phyloP scores from a whole-genome alignment of 192 early-diverging fungal species.

The Coemansia sp. region DNA sequence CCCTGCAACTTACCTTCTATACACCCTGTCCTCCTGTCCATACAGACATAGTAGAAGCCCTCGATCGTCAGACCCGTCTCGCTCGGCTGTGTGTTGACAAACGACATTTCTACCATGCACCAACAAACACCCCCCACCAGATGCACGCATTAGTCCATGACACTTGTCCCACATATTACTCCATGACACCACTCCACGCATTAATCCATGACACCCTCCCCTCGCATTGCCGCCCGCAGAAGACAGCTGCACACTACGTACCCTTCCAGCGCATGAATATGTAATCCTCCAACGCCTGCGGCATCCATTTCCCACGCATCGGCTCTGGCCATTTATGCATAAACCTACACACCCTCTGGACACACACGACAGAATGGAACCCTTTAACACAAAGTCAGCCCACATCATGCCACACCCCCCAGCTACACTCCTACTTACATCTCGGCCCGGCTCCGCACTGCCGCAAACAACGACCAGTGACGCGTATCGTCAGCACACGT shows the following conservation, averaged over 20 bases:
- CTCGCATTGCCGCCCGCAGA: neutral
- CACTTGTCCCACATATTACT: too few species aligned
- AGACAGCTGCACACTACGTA: neutral
- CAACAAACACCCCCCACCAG: too few species aligned
- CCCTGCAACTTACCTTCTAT: slow-evolving; percentile 46
- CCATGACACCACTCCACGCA: too few species aligned
- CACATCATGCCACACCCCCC: too few species aligned
- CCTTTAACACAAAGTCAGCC: too few species aligned
- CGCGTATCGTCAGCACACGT: slow-evolving; percentile 15
- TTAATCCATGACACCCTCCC: too few species aligned
- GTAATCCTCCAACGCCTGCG: slow-evolving; percentile 52
- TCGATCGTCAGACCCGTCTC: slow-evolving; percentile 58
- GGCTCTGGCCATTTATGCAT: slow-evolving; percentile 24
- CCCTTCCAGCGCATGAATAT: slow-evolving; percentile 72
- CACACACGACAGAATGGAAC: slow-evolving; percentile 10
- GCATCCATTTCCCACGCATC: slow-evolving; percentile 39
- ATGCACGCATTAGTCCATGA: too few species aligned
- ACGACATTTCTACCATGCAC: slow-evolving; percentile 48
- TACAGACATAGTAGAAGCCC: slow-evolving; percentile 65
- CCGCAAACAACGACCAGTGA: slow-evolving; percentile 37
- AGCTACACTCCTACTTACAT: too few species aligned
- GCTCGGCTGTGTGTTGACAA: slow-evolving; percentile 51
- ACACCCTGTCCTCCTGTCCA: slow-evolving; percentile 52
- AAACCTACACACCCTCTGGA: slow-evolving; percentile 5
- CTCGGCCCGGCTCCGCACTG: slow-evolving; percentile 11